Conservation (phyloP, 306 rosid species). For the Pyrus bretschneideri region DNA sequence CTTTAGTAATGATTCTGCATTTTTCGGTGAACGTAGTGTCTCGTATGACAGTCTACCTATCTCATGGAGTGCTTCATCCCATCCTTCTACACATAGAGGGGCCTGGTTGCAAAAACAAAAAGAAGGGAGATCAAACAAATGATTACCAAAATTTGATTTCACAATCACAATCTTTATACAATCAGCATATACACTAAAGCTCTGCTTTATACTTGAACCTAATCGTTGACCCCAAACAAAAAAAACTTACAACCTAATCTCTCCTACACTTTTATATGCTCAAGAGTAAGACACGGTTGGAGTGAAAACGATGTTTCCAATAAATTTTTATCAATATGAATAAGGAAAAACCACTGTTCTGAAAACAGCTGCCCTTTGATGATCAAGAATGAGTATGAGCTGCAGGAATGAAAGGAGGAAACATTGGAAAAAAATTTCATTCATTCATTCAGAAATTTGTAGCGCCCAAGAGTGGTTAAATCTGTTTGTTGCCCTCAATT, state of each 20-base stretch:
- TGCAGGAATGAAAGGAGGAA: neutral
- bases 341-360: neutral
- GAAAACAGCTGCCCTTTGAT: neutral
- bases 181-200: neutral
- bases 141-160: neutral
- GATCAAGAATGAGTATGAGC: neutral
- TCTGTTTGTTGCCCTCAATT: neutral
- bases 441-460: neutral
- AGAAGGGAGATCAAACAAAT: neutral
- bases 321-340: neutral
- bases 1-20: conserved; percentile 61
- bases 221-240: neutral
- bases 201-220: neutral
- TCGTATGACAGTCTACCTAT: conserved; percentile 84
- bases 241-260: neutral
- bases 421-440: neutral
- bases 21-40: conserved; percentile 49
- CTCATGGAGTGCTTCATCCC: conserved; percentile 94
- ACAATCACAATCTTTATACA: neutral
- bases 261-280: neutral
- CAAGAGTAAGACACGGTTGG: neutral
- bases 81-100: conserved; percentile 78
- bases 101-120: conserved; percentile 39
- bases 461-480: neutral
- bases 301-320: neutral